Conservation (phyloP, 257 asterid species). For the Cinchona pubescens region DNA sequence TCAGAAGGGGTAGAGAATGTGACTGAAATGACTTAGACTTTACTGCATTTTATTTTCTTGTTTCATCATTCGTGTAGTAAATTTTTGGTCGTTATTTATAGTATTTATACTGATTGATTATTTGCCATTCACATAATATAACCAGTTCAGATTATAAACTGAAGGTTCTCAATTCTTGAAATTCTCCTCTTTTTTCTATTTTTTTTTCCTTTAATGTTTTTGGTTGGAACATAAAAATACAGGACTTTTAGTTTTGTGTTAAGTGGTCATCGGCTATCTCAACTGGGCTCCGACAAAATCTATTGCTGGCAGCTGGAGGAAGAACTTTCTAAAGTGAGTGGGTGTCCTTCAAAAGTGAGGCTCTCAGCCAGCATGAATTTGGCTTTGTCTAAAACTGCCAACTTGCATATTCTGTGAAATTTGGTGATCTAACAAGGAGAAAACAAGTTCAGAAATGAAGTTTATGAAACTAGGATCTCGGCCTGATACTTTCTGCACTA, state of each 20-base stretch:
- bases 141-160: background rate
- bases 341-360: slow-evolving; percentile 28
- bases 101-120: slow-evolving; percentile 9
- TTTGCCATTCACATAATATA: slow-evolving; percentile 16
- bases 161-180: background rate
- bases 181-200: background rate
- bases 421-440: slow-evolving; percentile 3
- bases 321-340: slow-evolving; percentile 26
- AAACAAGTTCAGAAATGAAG: slow-evolving; percentile 53
- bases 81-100: slow-evolving; percentile 15
- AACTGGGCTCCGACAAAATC: slow-evolving; percentile 21
- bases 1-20: slow-evolving; percentile 31
- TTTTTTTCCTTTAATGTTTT: background rate
- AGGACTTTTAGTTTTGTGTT: background rate
- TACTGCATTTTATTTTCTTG: slow-evolving; percentile 30
- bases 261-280: slow-evolving; percentile 16
- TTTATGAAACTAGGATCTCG: slow-evolving; percentile 88
- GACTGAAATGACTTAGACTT: slow-evolving; percentile 35
- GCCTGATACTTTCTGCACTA: slow-evolving; percentile 71
- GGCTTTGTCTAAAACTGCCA: slow-evolving; percentile 36
- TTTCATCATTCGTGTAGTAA: slow-evolving; percentile 7
- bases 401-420: slow-evolving; percentile 28
- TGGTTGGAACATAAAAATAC: slow-evolving; percentile 1
- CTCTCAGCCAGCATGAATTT: slow-evolving; percentile 18
- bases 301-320: slow-evolving; percentile 36